Percentiles rank a stretch among this genome's conserved stretches.
These are phyloP conservation scores for Combretum micranthum DNA, from an alignment of 345 rosid genomes.

Conservation along the genomic window DNA sequence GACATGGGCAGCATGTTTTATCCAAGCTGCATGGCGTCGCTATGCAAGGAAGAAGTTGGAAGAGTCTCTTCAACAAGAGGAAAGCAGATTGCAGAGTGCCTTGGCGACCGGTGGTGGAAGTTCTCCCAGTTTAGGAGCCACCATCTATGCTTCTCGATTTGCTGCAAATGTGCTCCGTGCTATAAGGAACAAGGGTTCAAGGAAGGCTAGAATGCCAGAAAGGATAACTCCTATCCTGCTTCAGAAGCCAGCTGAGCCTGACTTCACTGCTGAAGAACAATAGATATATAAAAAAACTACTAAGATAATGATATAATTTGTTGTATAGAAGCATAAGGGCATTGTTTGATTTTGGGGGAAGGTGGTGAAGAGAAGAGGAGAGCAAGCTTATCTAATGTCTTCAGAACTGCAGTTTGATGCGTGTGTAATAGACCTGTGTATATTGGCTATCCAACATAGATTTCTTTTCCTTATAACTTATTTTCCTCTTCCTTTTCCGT, in stretches of 20 bases:
- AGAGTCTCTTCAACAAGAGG: slow-evolving; percentile 59
- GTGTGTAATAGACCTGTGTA: too few relatives aligned
- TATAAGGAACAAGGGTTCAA: slow-evolving; percentile 38
- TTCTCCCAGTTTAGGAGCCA: slow-evolving; percentile 84
- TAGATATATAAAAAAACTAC: not conserved
- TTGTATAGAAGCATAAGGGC: too few relatives aligned
- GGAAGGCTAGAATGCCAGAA: slow-evolving; percentile 51
- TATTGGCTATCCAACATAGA: too few relatives aligned
- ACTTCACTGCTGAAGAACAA: slow-evolving; percentile 49
- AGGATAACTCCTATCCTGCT: slow-evolving; percentile 64
- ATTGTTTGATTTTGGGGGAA: too few relatives aligned
- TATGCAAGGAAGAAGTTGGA: slow-evolving; percentile 61
- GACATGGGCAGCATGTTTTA: slow-evolving; percentile 89
- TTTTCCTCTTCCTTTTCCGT: too few relatives aligned
- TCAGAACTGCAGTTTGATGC: too few relatives aligned
- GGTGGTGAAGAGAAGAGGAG: too few relatives aligned
- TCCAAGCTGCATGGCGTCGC: slow-evolving; percentile 92
- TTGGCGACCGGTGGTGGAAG: slow-evolving; percentile 55
- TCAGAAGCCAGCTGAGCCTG: slow-evolving; percentile 92
- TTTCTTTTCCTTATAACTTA: too few relatives aligned
- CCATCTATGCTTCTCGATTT: slow-evolving; percentile 76
- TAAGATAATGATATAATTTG: too few relatives aligned
- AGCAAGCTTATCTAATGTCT: too few relatives aligned
- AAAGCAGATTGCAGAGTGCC: slow-evolving; percentile 70
- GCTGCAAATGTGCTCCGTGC: slow-evolving; percentile 75